These are phyloP conservation scores for Phalaenopsis hybrid DNA, from an alignment of 116 monocot species.

Conservation along the genomic window DNA sequence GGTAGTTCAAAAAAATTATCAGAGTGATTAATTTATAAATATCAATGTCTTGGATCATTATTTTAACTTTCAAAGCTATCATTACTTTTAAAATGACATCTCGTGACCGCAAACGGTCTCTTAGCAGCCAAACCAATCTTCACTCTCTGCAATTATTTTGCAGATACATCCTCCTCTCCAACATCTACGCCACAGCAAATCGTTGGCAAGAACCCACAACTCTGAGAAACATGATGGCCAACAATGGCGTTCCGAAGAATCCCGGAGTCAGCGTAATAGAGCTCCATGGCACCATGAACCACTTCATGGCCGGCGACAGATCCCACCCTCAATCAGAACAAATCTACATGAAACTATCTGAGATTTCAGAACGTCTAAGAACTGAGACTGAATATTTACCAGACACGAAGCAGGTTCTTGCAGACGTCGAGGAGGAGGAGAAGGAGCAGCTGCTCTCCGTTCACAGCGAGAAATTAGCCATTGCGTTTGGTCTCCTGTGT, in stretches of 20 bases:
- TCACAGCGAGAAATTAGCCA: slow-evolving; percentile 55
- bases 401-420: slow-evolving; percentile 31
- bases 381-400: slow-evolving; percentile 31
- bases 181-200: slow-evolving; percentile 38
- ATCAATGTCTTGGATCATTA: no score
- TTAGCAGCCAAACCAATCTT: neutral
- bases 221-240: slow-evolving; percentile 36
- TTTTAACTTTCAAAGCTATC: no score
- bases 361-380: slow-evolving; percentile 28
- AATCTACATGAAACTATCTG: slow-evolving; percentile 28
- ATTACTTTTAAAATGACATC: no score
- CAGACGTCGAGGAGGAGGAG: slow-evolving; percentile 52
- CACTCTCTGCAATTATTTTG: neutral
- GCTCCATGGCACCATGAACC: slow-evolving; percentile 18
- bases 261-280: slow-evolving; percentile 44
- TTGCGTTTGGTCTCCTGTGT: slow-evolving; percentile 23
- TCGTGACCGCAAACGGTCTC: no score
- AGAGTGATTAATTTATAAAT: no score
- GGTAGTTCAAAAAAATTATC: no score
- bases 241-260: slow-evolving; percentile 26
- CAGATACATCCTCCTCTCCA: slow-evolving; percentile 51
- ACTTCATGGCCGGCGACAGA: slow-evolving; percentile 34
- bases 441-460: slow-evolving; percentile 29
- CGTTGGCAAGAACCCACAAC: slow-evolving; percentile 40
- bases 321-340: slow-evolving; percentile 26